phyloP scores from a whole-genome alignment of 164 flowering plant genomes.

The Akebia trifoliata region DNA sequence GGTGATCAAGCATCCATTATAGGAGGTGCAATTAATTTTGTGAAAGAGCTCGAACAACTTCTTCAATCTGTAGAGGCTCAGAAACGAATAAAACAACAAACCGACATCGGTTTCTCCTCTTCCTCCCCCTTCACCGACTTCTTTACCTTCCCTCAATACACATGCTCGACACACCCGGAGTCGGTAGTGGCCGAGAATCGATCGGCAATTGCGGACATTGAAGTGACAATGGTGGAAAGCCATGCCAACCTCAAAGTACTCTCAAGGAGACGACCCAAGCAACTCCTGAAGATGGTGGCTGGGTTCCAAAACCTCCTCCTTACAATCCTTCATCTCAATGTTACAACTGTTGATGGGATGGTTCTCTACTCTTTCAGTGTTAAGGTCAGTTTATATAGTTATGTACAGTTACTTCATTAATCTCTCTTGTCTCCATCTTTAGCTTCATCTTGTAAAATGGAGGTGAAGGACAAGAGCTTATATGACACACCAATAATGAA shows the following conservation, averaged over 20 bases:
- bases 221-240: slow-evolving; percentile 85
- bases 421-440: background rate
- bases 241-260: slow-evolving; percentile 78
- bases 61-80: slow-evolving; percentile 54
- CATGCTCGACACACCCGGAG: slow-evolving; percentile 28
- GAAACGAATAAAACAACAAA: slow-evolving; percentile 19
- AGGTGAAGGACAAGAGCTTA: no score
- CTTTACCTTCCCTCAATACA: slow-evolving; percentile 64
- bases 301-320: slow-evolving; percentile 55
- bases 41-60: slow-evolving; percentile 82
- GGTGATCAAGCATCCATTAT: slow-evolving; percentile 96
- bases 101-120: slow-evolving; percentile 7
- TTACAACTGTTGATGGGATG: slow-evolving; percentile 49
- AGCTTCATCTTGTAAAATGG: background rate
- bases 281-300: slow-evolving; percentile 63
- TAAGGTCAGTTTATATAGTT: slow-evolving; percentile 44
- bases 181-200: slow-evolving; percentile 13
- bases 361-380: slow-evolving; percentile 71
- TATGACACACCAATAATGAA: no score
- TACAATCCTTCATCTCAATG: slow-evolving; percentile 72
- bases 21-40: slow-evolving; percentile 88
- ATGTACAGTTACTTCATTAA: background rate
- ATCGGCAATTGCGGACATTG: slow-evolving; percentile 56
- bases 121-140: slow-evolving; percentile 49
- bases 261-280: slow-evolving; percentile 48